A percentile compares a stretch with the other conserved stretches of the same genome.
Evolutionary conservation across 805 yeast genomes (phyloP).

Genomic region (Yamadazyma philogaea): DNA sequence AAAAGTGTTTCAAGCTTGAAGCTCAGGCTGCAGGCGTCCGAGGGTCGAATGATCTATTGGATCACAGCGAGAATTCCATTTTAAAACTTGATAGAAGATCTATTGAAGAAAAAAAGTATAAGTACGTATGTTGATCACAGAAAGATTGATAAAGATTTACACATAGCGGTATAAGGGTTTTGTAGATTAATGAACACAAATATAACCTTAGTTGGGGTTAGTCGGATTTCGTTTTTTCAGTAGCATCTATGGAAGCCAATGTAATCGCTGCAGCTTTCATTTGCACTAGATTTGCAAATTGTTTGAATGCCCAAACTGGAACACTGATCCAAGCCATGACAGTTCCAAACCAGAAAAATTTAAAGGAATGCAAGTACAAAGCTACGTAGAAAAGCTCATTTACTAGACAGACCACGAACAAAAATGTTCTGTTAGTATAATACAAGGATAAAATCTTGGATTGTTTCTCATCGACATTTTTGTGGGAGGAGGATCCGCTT

Average conservation of each 20-base stretch:
- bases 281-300: conserved; percentile 84
- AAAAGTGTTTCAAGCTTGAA: conserved; percentile 40
- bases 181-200: background rate
- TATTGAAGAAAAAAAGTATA: conserved; percentile 27
- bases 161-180: background rate
- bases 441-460: conserved; percentile 76
- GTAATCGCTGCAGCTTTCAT: conserved; percentile 78
- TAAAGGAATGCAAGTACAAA: conserved; percentile 71
- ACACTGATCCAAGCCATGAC: conserved; percentile 55
- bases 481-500: conserved; percentile 79
- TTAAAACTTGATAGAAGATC: conserved; percentile 25
- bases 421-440: conserved; percentile 79
- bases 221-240: conserved; percentile 24
- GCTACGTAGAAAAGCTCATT: conserved; percentile 94
- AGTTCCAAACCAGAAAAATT: conserved; percentile 59
- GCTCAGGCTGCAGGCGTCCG: conserved; percentile 30
- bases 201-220: background rate
- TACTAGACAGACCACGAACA: conserved; percentile 86
- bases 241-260: conserved; percentile 76
- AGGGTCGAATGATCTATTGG: conserved; percentile 25
- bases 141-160: conserved; percentile 4
- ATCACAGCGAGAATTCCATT: conserved; percentile 29
- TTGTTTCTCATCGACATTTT: conserved; percentile 68
- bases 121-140: conserved; percentile 13
- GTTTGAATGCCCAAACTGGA: conserved; percentile 91